Evolutionary conservation across 2,329 filamentous ascomycete genomes (phyloP).

Genomic region (Aureobasidium sp.): DNA sequence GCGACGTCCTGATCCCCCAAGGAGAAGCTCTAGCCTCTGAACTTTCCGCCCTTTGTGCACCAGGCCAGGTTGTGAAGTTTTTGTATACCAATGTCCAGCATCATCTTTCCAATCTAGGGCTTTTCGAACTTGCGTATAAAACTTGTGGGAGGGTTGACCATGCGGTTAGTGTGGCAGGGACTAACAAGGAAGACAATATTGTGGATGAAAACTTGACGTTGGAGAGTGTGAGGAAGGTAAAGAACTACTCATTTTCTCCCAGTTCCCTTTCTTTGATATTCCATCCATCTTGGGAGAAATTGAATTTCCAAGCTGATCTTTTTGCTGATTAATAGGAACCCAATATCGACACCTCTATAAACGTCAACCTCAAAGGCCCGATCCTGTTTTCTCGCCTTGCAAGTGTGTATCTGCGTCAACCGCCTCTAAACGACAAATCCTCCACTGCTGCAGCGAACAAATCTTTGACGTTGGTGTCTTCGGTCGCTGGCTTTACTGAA

Average conservation of each 20-base stretch:
- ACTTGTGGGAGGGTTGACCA: conserved; percentile 41
- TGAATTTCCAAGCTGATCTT: no score
- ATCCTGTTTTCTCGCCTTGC: conserved; percentile 42
- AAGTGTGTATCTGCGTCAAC: conserved; percentile 40
- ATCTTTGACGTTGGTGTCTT: conserved; percentile 37
- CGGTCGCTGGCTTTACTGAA: conserved; percentile 41
- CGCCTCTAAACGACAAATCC: conserved; percentile 17
- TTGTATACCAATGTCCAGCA: conserved; percentile 36
- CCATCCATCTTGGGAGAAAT: no score
- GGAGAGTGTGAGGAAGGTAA: conserved; percentile 33
- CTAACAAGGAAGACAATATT: conserved; percentile 36
- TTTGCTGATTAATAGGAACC: conserved; percentile 10
- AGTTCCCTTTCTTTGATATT: no score
- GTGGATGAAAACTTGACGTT: conserved; percentile 38
- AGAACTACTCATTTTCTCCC: not conserved
- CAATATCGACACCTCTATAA: conserved; percentile 31
- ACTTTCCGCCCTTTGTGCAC: conserved; percentile 11
- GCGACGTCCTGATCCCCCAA: conserved; percentile 30
- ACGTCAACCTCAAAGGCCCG: conserved; percentile 41
- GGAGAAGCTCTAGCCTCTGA: conserved; percentile 26
- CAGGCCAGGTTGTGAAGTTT: conserved; percentile 27
- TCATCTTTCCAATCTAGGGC: conserved; percentile 36
- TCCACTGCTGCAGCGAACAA: conserved; percentile 27
- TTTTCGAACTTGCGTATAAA: conserved; percentile 39
- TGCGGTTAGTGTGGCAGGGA: conserved; percentile 40